A percentile compares a stretch with the other conserved stretches of the same genome.
phyloP scores from a whole-genome alignment of 2,329 filamentous ascomycete genomes.

The Botrytis elliptica region DNA sequence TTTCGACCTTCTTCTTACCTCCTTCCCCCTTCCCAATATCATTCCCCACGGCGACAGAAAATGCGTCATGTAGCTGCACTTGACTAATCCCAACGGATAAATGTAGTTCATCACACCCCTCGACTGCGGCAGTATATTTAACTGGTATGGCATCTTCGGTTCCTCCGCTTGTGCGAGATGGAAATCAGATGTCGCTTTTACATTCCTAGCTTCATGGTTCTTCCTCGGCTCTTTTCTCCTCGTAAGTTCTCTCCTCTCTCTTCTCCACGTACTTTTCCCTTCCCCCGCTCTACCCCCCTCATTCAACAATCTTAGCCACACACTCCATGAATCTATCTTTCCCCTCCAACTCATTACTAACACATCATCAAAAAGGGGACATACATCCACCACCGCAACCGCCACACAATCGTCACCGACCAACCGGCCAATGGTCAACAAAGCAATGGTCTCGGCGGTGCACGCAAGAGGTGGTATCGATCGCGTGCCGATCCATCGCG shows the following conservation, averaged over 20 bases:
- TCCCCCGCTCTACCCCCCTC: slow-evolving; percentile 29
- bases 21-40: too few relatives aligned
- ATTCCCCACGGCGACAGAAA: neutral
- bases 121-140: slow-evolving; percentile 76
- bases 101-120: slow-evolving; percentile 66
- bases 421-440: slow-evolving; percentile 6
- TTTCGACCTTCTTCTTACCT: neutral
- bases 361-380: slow-evolving; percentile 14
- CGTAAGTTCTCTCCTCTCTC: slow-evolving; percentile 25
- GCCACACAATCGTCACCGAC: neutral
- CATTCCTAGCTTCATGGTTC: slow-evolving; percentile 31
- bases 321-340: too few relatives aligned
- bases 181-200: slow-evolving; percentile 53
- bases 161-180: slow-evolving; percentile 66
- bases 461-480: slow-evolving; percentile 23
- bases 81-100: neutral
- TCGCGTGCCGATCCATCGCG: slow-evolving; percentile 1
- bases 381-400: slow-evolving; percentile 20
- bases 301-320: slow-evolving; percentile 10
- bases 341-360: neutral
- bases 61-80: too few relatives aligned
- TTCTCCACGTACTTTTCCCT: slow-evolving; percentile 3
- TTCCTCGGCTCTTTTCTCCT: slow-evolving; percentile 31
- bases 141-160: slow-evolving; percentile 81
- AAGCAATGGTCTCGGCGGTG: neutral